Evolutionary conservation across 495 filamentous ascomycete species (phyloP), one percentile per base, ranked within the genome.

Genomic region (Penicillium egyptiacum): DNA sequence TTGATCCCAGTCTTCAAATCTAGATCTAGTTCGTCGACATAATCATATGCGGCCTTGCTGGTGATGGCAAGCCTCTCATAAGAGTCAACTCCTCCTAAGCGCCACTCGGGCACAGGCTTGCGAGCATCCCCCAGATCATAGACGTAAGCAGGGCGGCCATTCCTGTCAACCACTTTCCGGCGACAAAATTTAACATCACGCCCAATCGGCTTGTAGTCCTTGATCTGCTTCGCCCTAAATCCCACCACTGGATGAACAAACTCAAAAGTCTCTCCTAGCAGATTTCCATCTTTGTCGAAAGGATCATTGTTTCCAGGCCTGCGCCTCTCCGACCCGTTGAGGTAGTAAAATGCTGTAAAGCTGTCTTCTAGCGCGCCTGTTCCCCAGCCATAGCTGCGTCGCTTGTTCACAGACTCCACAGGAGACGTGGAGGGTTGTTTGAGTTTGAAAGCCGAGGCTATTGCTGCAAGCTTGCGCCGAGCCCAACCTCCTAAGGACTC

Each of bases 61-160:
- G 57, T 35, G 19, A 68, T 65, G 1, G 59, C 53, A 12, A 65
- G 42, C 4, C 65, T 58, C 26, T 68, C 65, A 41, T 60, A 68
- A 7, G 55, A 65, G 20, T 63, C 65, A 23, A 54, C 4, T 2
- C 57, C 65, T 16, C 65, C 65, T 19, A 68, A 44, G 16, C 45
- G 57, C 62, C 65, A 68, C 30, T 68, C 65, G 2, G 57, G 53
- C 1, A 68, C 9, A 6, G 57, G 37, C 3, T 43, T 53, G 7
- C 49, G 30, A 0, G 28, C 50, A 30, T 39, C 28, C 0, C 62
- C 59, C 11, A 68, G 47, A 4, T 58, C 33, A 33, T 68, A 65
- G n/a, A 56, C 62, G 30, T 30, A 50, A 60, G 19, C 19, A 23
- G 12, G 51, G 22, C 20, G 49, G 49, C 22, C 59, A 47, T 22